Evolutionary conservation across 1,284 basidiomycete species (phyloP).

Genomic region (Cutaneotrichosporon dermatis): DNA sequence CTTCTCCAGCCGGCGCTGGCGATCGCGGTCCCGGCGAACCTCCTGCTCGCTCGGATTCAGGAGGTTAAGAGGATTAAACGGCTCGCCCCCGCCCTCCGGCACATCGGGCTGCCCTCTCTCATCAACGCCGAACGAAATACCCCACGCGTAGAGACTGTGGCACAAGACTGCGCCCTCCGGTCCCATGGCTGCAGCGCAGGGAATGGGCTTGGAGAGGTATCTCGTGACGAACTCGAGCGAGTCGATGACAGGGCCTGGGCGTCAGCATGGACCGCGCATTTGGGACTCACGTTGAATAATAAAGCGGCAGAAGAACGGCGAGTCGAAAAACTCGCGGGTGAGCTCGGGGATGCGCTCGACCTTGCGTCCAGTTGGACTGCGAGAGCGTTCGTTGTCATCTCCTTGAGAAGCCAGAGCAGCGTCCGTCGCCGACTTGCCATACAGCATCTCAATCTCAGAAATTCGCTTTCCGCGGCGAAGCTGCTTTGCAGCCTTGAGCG

Average conservation of each 20-base stretch:
- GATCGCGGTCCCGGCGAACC: slow-evolving; percentile 44
- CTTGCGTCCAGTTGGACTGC: slow-evolving; percentile 19
- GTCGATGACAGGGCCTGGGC: slow-evolving; percentile 50
- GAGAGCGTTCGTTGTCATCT: slow-evolving; percentile 16
- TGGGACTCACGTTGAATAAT: slow-evolving; percentile 65
- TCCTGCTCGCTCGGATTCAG: slow-evolving; percentile 27
- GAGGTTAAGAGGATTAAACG: slow-evolving; percentile 21
- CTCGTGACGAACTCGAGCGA: slow-evolving; percentile 67
- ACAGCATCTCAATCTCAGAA: slow-evolving; percentile 63
- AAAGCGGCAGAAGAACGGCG: slow-evolving; percentile 74
- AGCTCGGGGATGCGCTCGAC: slow-evolving; percentile 53
- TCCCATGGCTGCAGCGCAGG: slow-evolving; percentile 57
- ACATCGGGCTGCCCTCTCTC: slow-evolving; percentile 58
- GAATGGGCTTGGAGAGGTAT: slow-evolving; percentile 49
- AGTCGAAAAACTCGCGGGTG: slow-evolving; percentile 70
- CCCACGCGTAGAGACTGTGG: slow-evolving; percentile 69
- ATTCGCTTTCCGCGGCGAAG: slow-evolving; percentile 74
- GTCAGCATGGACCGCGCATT: neutral
- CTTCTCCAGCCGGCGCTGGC: slow-evolving; percentile 48
- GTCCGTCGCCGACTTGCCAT: slow-evolving; percentile 34
- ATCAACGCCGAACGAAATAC: slow-evolving; percentile 75
- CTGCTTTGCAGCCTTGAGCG: slow-evolving; percentile 78
- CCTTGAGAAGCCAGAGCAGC: slow-evolving; percentile 30
- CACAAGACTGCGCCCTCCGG: slow-evolving; percentile 51
- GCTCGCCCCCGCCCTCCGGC: slow-evolving; percentile 28